Evolutionary conservation across 2,329 filamentous ascomycete species (phyloP), one percentile per base, ranked within the genome.

Genomic region (Hymenoscyphus fructigenus): DNA sequence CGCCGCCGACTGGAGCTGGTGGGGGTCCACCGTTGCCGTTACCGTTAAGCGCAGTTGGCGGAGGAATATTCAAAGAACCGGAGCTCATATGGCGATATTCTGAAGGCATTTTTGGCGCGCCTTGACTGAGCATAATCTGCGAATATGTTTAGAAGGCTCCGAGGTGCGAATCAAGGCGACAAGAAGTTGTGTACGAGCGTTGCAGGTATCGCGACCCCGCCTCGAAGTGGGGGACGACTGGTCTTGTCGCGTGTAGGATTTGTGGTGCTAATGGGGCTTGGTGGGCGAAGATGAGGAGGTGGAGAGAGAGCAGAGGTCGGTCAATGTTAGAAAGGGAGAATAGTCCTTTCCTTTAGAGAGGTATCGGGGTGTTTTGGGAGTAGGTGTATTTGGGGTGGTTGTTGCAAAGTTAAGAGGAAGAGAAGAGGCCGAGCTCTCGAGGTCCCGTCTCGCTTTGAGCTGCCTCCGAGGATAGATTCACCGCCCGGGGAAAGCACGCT

Each of bases 11-110:
- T 66, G 84, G 83, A 74, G 81, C 85, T 75, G 81, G 85, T 75
- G 86, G 80, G 29, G 65, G 61, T 38, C 61, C 65, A 57, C 65
- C 65, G 47, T 44, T 44, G 15, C 36, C 36, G 41, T 50, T 50
- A 15, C 59, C 55, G n/a, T 60, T 66, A 20, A 66, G 62, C 56
- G 69, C 65, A 62, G 60, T 68, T 56, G 69, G 65, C 36, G 69
- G 67, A 10, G 72, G 71, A 60, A 73, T 73, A 67, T 68, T 73
- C 47, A 73, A 59, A 76, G 85, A 87, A 72, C 83, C 81, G 73
- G 82, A 83, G 73, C 85, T 84, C 75, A 81, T 77, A 77, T 87
- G 85, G 75, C 84, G 82, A 76, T 80, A 83, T 68, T 85, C 83
- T 72, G 82, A 78, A 57, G 68, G 59, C 71, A 72, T 73, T 65